Evolutionary conservation across 345 rosid genomes (phyloP).

Genomic region (Eucalyptus pumila): DNA sequence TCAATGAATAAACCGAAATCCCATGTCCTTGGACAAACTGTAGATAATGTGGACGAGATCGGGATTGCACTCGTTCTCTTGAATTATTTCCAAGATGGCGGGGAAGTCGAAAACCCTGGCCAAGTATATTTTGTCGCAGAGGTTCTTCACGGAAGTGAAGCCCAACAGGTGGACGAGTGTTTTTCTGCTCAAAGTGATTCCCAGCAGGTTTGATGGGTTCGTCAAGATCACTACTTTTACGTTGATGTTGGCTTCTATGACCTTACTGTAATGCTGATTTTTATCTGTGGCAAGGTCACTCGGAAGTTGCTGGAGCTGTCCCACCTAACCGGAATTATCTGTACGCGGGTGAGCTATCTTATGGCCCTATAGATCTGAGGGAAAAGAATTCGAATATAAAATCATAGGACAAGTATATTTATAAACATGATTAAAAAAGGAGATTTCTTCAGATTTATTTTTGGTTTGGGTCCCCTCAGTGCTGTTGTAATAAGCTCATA

Average conservation of each 20-base stretch:
- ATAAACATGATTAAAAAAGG: neutral
- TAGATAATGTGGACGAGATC: neutral
- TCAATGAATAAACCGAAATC: neutral
- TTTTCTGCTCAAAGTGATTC: constrained; percentile 40
- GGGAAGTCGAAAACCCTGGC: neutral
- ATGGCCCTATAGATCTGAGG: neutral
- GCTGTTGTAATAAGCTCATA: neutral
- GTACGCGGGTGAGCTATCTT: neutral
- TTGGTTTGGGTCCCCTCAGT: neutral
- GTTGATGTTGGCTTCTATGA: constrained; percentile 24
- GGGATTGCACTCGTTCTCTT: neutral
- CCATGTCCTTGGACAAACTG: constrained; percentile 11
- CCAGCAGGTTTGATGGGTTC: constrained; percentile 82
- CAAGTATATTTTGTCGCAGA: constrained; percentile 1
- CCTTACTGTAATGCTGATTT: constrained; percentile 12
- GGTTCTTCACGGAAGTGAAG: constrained; percentile 36
- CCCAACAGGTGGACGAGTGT: constrained; percentile 23
- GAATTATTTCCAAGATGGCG: neutral
- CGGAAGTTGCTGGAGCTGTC: neutral
- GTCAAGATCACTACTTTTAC: constrained; percentile 65
- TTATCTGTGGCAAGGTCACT: neutral
- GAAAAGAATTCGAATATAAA: neutral
- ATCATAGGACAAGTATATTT: constrained; percentile 39
- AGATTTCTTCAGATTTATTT: neutral
- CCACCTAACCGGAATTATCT: neutral